A percentile compares a stretch with the other conserved stretches of the same genome.
Evolutionary conservation across 495 filamentous ascomycete genomes (phyloP).

Genomic region (Lophium mytilinum): DNA sequence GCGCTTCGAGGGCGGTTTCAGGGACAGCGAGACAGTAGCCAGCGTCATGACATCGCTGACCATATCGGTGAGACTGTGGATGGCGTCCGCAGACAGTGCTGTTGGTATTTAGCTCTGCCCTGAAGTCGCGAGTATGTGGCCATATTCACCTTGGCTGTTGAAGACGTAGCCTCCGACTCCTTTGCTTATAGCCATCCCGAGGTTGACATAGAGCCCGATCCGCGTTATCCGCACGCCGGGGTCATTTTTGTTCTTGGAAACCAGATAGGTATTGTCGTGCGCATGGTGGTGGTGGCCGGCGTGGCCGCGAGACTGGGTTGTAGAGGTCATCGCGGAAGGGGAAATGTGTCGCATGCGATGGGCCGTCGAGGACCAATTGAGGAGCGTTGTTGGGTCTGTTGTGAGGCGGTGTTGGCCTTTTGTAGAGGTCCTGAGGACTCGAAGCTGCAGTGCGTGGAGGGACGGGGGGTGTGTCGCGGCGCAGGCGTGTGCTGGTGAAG

Average conservation of each 20-base stretch:
- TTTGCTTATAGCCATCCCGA: slow-evolving; percentile 88
- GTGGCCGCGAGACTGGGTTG: slow-evolving; percentile 44
- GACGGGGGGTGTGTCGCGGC: neutral
- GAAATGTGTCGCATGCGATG: slow-evolving; percentile 22
- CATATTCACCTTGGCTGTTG: slow-evolving; percentile 60
- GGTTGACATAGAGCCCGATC: slow-evolving; percentile 83
- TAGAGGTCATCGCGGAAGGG: slow-evolving; percentile 23
- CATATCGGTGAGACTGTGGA: slow-evolving; percentile 89
- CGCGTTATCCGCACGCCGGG: slow-evolving; percentile 92
- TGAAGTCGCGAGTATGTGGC: neutral
- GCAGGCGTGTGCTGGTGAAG: neutral
- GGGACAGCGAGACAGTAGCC: slow-evolving; percentile 83
- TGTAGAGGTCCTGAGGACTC: slow-evolving; percentile 17
- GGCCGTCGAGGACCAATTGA: slow-evolving; percentile 22
- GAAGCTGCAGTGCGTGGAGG: slow-evolving; percentile 9
- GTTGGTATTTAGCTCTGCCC: slow-evolving; percentile 4
- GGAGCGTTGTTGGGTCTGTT: neutral
- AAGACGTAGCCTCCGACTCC: slow-evolving; percentile 87
- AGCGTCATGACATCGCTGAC: slow-evolving; percentile 91
- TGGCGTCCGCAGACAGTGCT: slow-evolving; percentile 86
- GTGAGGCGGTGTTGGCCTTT: neutral
- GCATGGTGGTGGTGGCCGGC: slow-evolving; percentile 53
- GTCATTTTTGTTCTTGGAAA: slow-evolving; percentile 81
- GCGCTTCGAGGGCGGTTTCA: slow-evolving; percentile 67
- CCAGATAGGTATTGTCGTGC: slow-evolving; percentile 83